Evolutionary conservation across 2,329 filamentous ascomycete species (phyloP).

Genomic region (Pseudogymnoascus sp.): DNA sequence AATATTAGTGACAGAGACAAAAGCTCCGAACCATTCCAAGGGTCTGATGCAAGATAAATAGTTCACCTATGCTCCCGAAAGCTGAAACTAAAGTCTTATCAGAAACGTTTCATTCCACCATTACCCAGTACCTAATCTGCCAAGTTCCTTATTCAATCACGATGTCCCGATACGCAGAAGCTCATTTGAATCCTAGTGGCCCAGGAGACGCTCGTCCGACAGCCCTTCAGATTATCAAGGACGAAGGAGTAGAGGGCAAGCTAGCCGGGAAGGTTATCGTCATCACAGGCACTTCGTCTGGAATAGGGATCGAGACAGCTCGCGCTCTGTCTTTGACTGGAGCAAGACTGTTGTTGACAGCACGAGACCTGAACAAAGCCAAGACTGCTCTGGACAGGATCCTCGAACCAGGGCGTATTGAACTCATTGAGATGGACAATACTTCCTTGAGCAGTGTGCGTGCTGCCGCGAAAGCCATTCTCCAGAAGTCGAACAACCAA

Average conservation of each 20-base stretch:
- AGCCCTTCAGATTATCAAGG: constrained; percentile 30
- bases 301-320: constrained; percentile 35
- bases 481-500: constrained; percentile 23
- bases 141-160: not conserved
- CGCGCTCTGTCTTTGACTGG: constrained; percentile 32
- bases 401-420: constrained; percentile 31
- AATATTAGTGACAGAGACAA: not conserved
- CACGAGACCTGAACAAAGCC: constrained; percentile 32
- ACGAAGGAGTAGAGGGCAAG: constrained; percentile 22
- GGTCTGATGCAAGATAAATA: not conserved
- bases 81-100: not conserved
- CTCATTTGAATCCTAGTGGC: constrained; percentile 21
- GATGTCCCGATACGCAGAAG: constrained; percentile 14
- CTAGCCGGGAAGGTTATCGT: constrained; percentile 37
- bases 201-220: constrained; percentile 32
- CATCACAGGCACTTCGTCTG: constrained; percentile 35
- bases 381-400: constrained; percentile 33
- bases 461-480: constrained; percentile 25
- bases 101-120: not conserved
- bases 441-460: constrained; percentile 31
- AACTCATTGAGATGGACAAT: constrained; percentile 32
- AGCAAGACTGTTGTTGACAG: constrained; percentile 32
- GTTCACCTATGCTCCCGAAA: not conserved
- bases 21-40: not conserved
- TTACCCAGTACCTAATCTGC: not conserved